Conservation (phyloP, 176 grass and related monocot species). For the Avena insularis region DNA sequence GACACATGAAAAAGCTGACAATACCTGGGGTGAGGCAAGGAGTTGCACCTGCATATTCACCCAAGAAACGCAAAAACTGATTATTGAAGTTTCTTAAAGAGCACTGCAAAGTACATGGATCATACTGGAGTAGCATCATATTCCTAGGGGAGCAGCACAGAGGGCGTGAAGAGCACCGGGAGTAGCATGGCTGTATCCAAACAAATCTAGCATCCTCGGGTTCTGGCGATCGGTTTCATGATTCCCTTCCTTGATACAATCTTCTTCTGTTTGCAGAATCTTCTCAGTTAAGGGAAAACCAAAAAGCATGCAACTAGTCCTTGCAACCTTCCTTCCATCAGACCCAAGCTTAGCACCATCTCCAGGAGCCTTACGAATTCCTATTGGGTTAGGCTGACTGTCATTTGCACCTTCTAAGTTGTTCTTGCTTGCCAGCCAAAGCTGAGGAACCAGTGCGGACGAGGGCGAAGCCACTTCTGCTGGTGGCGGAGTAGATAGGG, state of each 20-base stretch:
- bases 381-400: conserved; percentile 29
- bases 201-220: conserved; percentile 62
- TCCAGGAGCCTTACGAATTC: conserved; percentile 48
- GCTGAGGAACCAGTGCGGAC: conserved; percentile 34
- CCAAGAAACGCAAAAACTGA: conserved; percentile 14
- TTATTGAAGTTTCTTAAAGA: conserved; percentile 21
- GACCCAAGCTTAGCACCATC: conserved; percentile 45
- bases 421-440: conserved; percentile 34
- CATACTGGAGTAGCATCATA: conserved; percentile 51
- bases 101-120: conserved; percentile 25
- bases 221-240: conserved; percentile 56
- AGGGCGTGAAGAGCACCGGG: conserved; percentile 66
- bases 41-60: conserved; percentile 21
- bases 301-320: conserved; percentile 79
- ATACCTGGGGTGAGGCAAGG: not conserved
- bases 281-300: conserved; percentile 89
- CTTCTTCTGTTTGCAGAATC: conserved; percentile 60
- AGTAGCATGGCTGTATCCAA: conserved; percentile 53
- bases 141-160: conserved; percentile 60
- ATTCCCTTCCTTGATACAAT: conserved; percentile 48
- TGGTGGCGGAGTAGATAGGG: conserved; percentile 45
- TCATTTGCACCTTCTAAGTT: conserved; percentile 30
- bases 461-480: conserved; percentile 57
- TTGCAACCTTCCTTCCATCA: conserved; percentile 54
- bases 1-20: not conserved